Evolutionary conservation across 495 filamentous ascomycete genomes (phyloP).

Genomic region (Penicillium bialowiezense): DNA sequence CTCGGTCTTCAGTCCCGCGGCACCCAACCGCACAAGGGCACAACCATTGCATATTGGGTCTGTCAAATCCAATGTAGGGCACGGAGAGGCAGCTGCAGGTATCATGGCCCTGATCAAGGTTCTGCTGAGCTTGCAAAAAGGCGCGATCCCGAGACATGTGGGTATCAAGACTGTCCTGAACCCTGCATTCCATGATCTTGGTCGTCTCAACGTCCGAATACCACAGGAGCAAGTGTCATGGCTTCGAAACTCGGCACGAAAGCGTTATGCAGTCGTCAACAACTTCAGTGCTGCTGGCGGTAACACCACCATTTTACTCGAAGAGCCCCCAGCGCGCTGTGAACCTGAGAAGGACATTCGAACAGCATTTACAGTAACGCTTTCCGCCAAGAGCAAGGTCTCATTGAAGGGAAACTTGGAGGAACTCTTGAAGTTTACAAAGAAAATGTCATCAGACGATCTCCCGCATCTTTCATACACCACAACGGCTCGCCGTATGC

Average conservation of each 20-base stretch:
- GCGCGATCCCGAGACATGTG: conserved; percentile 28
- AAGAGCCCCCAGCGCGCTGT: conserved; percentile 32
- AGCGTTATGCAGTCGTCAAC: conserved; percentile 30
- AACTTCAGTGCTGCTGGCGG: conserved; percentile 46
- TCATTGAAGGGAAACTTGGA: conserved; percentile 36
- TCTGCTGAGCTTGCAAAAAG: conserved; percentile 27
- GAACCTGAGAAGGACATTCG: not conserved
- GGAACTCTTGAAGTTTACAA: conserved; percentile 16
- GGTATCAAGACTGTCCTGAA: conserved; percentile 48
- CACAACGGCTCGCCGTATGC: conserved; percentile 32
- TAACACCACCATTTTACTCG: conserved; percentile 34
- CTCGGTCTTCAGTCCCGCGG: conserved; percentile 18
- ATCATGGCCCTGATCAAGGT: not conserved
- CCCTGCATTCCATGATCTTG: conserved; percentile 21
- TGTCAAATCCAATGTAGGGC: not conserved
- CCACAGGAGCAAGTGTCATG: not conserved
- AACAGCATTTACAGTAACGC: not conserved
- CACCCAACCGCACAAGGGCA: not conserved
- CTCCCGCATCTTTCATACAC: conserved; percentile 37
- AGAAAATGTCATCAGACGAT: too few species aligned
- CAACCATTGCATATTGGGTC: not conserved
- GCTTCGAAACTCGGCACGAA: conserved; percentile 4
- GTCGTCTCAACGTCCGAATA: conserved; percentile 30
- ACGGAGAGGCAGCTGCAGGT: not conserved
- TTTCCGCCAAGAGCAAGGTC: conserved; percentile 27